phyloP scores from a whole-genome alignment of 495 filamentous ascomycete species.

The Evansstolkia leycettana region DNA sequence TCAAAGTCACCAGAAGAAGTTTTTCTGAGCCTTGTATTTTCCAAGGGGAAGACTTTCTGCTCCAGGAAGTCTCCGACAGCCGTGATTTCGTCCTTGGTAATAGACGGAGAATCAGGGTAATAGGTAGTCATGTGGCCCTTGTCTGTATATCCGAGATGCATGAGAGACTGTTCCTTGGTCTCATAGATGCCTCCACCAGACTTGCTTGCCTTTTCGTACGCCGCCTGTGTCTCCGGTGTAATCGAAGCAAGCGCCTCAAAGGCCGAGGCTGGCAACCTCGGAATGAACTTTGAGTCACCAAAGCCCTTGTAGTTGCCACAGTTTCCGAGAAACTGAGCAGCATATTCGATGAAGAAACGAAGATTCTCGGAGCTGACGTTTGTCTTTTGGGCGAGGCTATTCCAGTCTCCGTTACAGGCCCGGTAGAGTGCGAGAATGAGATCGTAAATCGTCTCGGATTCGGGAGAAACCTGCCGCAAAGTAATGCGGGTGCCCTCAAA shows the following conservation, averaged over 20 bases:
- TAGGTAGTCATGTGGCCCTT: conserved; percentile 81
- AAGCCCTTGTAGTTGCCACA: conserved; percentile 93
- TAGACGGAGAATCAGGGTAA: conserved; percentile 77
- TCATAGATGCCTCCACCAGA: conserved; percentile 63
- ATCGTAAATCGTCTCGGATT: conserved; percentile 84
- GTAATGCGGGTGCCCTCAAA: conserved; percentile 78
- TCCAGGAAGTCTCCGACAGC: conserved; percentile 61
- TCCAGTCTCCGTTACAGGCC: conserved; percentile 67
- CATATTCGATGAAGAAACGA: conserved; percentile 71
- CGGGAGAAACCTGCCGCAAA: conserved; percentile 78
- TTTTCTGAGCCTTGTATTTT: conserved; percentile 83
- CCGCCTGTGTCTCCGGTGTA: conserved; percentile 44
- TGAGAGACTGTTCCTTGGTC: conserved; percentile 45
- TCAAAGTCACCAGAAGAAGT: conserved; percentile 59
- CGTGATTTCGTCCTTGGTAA: conserved; percentile 75
- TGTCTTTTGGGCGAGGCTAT: conserved; percentile 52
- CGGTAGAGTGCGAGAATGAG: conserved; percentile 74
- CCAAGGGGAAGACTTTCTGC: conserved; percentile 58
- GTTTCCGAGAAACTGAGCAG: conserved; percentile 82
- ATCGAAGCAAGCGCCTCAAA: conserved; percentile 60
- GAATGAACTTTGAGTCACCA: conserved; percentile 90
- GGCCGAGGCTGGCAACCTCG: conserved; percentile 52
- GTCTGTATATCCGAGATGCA: conserved; percentile 80
- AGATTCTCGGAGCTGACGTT: conserved; percentile 58
- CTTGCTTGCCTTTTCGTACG: conserved; percentile 45